Percentiles rank a stretch among this genome's conserved stretches.
phyloP scores from a whole-genome alignment of 495 filamentous ascomycete species.

The Lasiosphaeris hirsuta region DNA sequence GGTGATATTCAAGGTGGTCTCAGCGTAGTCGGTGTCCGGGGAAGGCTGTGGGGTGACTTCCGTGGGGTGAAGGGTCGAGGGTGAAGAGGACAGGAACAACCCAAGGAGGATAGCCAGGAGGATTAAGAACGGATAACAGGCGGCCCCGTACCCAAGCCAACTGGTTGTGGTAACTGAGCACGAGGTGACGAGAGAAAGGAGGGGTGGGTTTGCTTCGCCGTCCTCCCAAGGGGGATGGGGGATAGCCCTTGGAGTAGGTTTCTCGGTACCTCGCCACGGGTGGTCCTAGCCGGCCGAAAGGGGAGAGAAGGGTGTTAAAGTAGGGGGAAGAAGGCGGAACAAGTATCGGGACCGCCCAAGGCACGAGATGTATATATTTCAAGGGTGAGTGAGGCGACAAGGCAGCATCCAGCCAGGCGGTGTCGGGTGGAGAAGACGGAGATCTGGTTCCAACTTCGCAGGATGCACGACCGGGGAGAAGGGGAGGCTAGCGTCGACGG shows the following conservation, averaged over 20 bases:
- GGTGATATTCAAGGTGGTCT: too few species aligned
- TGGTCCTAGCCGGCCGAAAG: slow-evolving; percentile 19
- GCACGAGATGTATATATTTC: slow-evolving; percentile 25
- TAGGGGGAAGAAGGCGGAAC: slow-evolving; percentile 9
- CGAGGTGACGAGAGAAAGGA: not conserved
- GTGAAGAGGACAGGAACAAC: too few species aligned
- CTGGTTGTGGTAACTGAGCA: not conserved
- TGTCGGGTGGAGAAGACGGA: slow-evolving; percentile 26
- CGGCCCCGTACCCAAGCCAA: not conserved
- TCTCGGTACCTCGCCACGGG: slow-evolving; percentile 17
- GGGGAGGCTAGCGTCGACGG: not conserved
- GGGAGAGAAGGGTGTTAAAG: slow-evolving; percentile 7
- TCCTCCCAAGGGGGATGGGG: not conserved
- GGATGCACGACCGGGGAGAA: not conserved
- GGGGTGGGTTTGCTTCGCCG: slow-evolving; percentile 7
- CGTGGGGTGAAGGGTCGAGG: too few species aligned
- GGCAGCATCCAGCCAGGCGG: slow-evolving; percentile 26
- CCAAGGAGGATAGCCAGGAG: not conserved
- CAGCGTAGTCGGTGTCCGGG: too few species aligned
- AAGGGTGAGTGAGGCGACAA: not conserved
- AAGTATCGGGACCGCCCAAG: slow-evolving; percentile 17
- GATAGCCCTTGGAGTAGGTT: slow-evolving; percentile 8
- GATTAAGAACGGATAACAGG: not conserved
- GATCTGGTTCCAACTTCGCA: slow-evolving; percentile 18
- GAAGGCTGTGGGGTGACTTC: too few species aligned